Evolutionary conservation across 1,284 basidiomycete species (phyloP).

Genomic region (Fomes fomentarius): DNA sequence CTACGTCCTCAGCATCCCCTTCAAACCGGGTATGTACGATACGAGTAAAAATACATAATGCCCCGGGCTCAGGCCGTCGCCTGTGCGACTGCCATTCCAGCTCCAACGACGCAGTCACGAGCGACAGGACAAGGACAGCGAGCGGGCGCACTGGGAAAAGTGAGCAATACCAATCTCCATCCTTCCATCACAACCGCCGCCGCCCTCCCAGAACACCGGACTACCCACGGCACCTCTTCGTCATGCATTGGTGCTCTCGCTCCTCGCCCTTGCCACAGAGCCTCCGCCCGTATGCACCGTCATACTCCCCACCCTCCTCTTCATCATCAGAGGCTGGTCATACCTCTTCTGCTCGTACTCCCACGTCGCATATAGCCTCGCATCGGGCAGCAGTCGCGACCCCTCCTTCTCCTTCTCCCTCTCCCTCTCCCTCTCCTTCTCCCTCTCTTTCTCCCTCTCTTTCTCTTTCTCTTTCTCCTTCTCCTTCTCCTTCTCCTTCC

Average conservation of each 20-base stretch:
- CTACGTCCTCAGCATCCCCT: background rate
- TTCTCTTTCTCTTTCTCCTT: constrained; percentile 36
- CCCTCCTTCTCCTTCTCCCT: constrained; percentile 30
- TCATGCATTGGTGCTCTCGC: constrained; percentile 30
- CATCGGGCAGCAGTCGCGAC: constrained; percentile 60
- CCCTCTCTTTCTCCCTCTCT: constrained; percentile 34
- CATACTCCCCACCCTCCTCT: constrained; percentile 36
- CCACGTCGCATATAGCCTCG: constrained; percentile 74
- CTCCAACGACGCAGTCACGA: background rate
- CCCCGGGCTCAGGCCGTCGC: background rate
- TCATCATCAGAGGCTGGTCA: constrained; percentile 47
- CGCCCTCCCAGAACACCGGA: background rate
- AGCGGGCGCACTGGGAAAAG: background rate
- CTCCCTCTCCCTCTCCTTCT: constrained; percentile 37
- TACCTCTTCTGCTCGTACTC: constrained; percentile 71
- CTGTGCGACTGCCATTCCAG: background rate
- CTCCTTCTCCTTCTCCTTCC: too few relatives aligned
- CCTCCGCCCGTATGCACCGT: constrained; percentile 12
- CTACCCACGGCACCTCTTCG: background rate
- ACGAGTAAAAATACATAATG: background rate
- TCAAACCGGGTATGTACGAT: background rate
- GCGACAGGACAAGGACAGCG: too few relatives aligned
- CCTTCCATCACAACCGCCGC: background rate
- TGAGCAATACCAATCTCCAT: background rate
- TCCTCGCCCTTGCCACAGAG: constrained; percentile 27